These are phyloP conservation scores for Drechmeria coniospora DNA, from an alignment of 2,329 filamentous ascomycete species.

Conservation along the genomic window DNA sequence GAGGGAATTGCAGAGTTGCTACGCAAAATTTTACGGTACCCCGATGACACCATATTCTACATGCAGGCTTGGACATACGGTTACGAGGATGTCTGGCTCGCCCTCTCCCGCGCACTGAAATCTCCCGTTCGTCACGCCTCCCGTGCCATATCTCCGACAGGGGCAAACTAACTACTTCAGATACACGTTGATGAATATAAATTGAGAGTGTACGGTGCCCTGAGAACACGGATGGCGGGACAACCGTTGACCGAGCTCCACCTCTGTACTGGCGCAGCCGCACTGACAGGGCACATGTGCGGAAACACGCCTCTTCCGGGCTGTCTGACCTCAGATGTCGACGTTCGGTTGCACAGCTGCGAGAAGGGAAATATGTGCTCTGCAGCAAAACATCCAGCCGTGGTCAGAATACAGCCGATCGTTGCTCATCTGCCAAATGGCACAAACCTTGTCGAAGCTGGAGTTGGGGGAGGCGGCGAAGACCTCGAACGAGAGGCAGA, in stretches of 20 bases:
- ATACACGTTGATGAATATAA: conserved; percentile 80
- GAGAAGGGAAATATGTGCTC: conserved; percentile 54
- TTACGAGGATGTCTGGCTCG: conserved; percentile 85
- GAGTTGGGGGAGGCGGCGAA: conserved; percentile 63
- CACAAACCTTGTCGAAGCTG: conserved; percentile 52
- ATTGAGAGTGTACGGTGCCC: conserved; percentile 51
- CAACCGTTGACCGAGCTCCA: conserved; percentile 25
- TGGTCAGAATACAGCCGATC: conserved; percentile 68
- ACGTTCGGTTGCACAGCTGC: conserved; percentile 68
- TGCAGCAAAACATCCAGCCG: conserved; percentile 27
- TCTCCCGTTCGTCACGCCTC: conserved; percentile 32
- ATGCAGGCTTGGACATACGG: conserved; percentile 79
- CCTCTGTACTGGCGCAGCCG: conserved; percentile 43
- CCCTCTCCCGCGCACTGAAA: conserved; percentile 53
- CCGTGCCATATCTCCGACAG: neutral
- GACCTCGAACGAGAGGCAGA: conserved; percentile 56
- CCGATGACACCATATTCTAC: conserved; percentile 63
- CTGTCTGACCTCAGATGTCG: conserved; percentile 50
- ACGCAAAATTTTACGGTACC: conserved; percentile 50
- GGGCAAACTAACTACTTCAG: conserved; percentile 18
- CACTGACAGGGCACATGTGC: conserved; percentile 56
- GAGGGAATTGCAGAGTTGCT: conserved; percentile 64
- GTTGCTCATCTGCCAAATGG: conserved; percentile 48
- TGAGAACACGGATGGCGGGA: conserved; percentile 30
- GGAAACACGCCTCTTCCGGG: conserved; percentile 57